phyloP scores from a whole-genome alignment of 164 flowering plant species.

The Aristolochia contorta region DNA sequence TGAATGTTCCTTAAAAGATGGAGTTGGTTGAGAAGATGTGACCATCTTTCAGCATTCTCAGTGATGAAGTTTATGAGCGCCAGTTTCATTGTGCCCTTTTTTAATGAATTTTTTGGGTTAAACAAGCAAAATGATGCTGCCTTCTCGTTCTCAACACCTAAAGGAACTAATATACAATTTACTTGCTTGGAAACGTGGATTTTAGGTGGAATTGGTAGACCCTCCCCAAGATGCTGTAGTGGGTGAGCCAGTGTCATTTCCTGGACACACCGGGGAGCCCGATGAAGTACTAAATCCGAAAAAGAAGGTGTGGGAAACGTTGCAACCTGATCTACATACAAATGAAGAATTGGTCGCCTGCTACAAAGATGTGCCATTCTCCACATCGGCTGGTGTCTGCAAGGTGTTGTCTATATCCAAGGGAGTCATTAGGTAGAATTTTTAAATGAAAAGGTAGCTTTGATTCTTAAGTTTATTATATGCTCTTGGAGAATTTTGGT shows the following conservation, averaged over 20 bases:
- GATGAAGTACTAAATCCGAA: conserved; percentile 80
- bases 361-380: conserved; percentile 64
- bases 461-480: too few species aligned
- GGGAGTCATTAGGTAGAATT: conserved; percentile 53
- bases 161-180: too few species aligned
- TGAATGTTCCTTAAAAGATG: too few species aligned
- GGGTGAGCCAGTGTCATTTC: conserved; percentile 65
- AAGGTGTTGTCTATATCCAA: conserved; percentile 50
- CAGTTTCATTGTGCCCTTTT: too few species aligned
- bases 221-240: conserved; percentile 21
- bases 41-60: too few species aligned
- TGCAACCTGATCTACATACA: conserved; percentile 56
- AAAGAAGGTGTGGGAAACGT: conserved; percentile 85
- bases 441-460: too few species aligned
- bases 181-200: not conserved
- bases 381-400: conserved; percentile 88
- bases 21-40: too few species aligned
- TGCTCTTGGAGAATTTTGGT: too few species aligned
- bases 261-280: conserved; percentile 64
- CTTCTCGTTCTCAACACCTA: too few species aligned
- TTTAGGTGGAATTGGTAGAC: conserved; percentile 65
- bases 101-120: too few species aligned
- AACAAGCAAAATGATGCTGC: too few species aligned
- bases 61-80: too few species aligned
- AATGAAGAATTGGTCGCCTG: conserved; percentile 48